These are phyloP conservation scores for Beauveria sp. DNA, from an alignment of 2,329 filamentous ascomycete species.

Conservation along the genomic window DNA sequence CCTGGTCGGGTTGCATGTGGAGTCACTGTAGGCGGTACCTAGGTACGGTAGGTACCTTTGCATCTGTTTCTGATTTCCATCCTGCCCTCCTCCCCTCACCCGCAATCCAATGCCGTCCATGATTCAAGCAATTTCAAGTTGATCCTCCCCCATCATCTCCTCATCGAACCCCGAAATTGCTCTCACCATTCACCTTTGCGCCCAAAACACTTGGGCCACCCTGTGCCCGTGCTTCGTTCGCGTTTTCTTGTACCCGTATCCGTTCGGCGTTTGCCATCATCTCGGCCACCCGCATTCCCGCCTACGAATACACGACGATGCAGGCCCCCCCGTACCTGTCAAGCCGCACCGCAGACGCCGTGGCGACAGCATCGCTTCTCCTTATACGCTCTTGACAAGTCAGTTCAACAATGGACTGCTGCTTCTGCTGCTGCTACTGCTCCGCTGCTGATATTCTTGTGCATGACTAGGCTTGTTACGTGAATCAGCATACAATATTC, in stretches of 20 bases:
- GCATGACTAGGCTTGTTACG: too few species aligned
- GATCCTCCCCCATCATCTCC: not conserved
- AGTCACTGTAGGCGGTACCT: too few species aligned
- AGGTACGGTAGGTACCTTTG: too few species aligned
- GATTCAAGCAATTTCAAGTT: too few species aligned
- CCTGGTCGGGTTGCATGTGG: not conserved
- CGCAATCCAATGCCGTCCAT: too few species aligned
- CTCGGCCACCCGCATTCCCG: not conserved
- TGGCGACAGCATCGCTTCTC: not conserved
- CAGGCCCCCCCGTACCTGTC: not conserved
- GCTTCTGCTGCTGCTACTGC: too few species aligned
- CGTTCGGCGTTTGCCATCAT: not conserved
- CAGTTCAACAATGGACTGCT: not conserved
- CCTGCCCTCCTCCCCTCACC: too few species aligned
- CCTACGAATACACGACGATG: not conserved
- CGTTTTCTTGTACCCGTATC: not conserved
- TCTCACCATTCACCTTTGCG: not conserved
- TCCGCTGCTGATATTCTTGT: not conserved
- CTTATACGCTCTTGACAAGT: not conserved
- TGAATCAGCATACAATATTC: too few species aligned
- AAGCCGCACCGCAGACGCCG: not conserved
- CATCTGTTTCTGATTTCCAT: too few species aligned
- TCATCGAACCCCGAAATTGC: not conserved
- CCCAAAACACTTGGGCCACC: not conserved
- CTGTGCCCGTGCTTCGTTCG: not conserved